Base-by-base conservation (phyloP, 2,329 filamentous ascomycete genomes). In the Diaporthe helianthi region DNA sequence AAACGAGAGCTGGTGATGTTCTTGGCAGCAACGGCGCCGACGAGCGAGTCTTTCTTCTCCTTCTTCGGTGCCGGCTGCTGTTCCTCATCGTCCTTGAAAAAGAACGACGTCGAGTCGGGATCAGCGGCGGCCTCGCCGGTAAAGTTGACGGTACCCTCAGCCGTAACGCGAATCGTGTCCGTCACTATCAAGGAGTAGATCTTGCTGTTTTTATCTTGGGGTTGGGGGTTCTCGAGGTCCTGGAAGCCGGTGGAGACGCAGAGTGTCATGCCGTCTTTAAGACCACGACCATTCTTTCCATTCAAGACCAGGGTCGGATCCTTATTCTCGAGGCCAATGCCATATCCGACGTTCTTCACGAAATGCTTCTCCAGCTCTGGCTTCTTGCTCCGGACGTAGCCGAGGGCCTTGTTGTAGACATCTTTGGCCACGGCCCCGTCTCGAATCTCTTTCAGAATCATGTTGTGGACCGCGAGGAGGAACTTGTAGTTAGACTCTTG, bases 231-330 rank as follows among this genome's bases (percentile, higher is more conserved):
- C 76, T 94, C 90, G 55, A 99, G 88, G 77, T 98, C 94, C 70
- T 90, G 91, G 76, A 99, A 92, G 13, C 95, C 94, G 5, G 95
- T 96, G 38, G 93, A 94, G 75, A 99, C 89, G 76, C 92, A 92
- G 15, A 99, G 86, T 0, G 96, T 99, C 96, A 99, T 99, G 73
- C 97, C 97, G 76, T 98, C 97, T 80, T 95, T 97, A 69, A 99
- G 83, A 6, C 87, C 86, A 64, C 94, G 89, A 33, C 84, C 85
- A 78, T 94, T 98, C 83, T 99, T 99, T 70, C 85, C 92, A 76
- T 93, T 98, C 46, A 99, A 83, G 2, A 96, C 81, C 70, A 99
- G 86, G 5, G 93, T 95, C 3, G 87, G 83, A 78, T 99, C 96
- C 75, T 92, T 90, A 73, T 92, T 92, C 82, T 99, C 97, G 52